Evolutionary conservation across 345 rosid genomes (phyloP).

Genomic region (Adansonia digitata): DNA sequence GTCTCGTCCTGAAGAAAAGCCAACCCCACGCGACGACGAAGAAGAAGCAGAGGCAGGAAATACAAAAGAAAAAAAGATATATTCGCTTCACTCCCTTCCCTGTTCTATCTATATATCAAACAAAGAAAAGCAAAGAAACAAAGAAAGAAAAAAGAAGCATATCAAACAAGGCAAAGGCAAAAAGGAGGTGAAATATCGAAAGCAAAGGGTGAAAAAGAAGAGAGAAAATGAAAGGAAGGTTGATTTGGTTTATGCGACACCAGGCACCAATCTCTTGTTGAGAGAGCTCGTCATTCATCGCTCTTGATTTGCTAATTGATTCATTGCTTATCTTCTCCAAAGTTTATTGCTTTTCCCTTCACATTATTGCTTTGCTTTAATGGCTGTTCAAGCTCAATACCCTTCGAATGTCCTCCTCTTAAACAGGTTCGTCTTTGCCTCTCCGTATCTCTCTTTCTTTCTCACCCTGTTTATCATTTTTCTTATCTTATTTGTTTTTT

Average conservation of each 20-base stretch:
- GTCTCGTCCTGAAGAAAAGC: constrained; percentile 23
- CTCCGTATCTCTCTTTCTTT: background rate
- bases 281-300: background rate
- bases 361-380: constrained; percentile 29
- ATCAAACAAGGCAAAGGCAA: background rate
- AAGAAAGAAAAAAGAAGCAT: background rate
- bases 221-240: constrained; percentile 11
- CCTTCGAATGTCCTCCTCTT: constrained; percentile 70
- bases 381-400: constrained; percentile 94
- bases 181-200: background rate
- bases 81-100: background rate
- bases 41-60: constrained; percentile 15
- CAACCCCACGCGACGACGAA: constrained; percentile 27
- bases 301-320: background rate
- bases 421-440: constrained; percentile 42
- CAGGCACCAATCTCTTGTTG: too few relatives aligned
- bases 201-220: background rate
- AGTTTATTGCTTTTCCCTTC: constrained; percentile 28
- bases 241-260: background rate
- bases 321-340: background rate
- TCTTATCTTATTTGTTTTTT: background rate
- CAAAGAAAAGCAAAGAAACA: background rate
- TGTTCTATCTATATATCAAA: background rate
- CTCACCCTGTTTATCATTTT: background rate
- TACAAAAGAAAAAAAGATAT: constrained; percentile 16